These are phyloP conservation scores for Chlorencoelia australis DNA, from an alignment of 2,329 filamentous ascomycete species.

Conservation along the genomic window DNA sequence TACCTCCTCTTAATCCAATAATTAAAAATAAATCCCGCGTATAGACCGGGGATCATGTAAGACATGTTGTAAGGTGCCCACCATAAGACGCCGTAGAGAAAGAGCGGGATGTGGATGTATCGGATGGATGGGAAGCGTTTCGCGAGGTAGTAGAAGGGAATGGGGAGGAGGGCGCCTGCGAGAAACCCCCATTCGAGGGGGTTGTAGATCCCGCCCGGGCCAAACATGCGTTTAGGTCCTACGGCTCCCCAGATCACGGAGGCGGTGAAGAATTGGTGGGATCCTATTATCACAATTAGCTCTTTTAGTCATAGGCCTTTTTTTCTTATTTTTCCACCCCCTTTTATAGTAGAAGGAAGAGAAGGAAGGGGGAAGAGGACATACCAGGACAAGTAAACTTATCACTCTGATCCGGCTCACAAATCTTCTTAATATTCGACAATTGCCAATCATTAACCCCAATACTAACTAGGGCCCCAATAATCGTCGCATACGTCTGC, in stretches of 20 bases:
- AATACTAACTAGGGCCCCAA: slow-evolving; percentile 35
- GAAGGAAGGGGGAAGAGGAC: too few relatives aligned
- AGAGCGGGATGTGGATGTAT: slow-evolving; percentile 39
- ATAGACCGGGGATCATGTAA: slow-evolving; percentile 38
- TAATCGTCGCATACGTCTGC: slow-evolving; percentile 37
- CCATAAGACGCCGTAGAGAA: slow-evolving; percentile 37
- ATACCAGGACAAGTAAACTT: slow-evolving; percentile 39
- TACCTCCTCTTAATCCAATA: slow-evolving; percentile 36
- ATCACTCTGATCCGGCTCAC: slow-evolving; percentile 31
- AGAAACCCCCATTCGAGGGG: slow-evolving; percentile 40
- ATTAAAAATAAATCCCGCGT: slow-evolving; percentile 39
- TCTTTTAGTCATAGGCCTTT: too few relatives aligned
- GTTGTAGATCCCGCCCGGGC: slow-evolving; percentile 37
- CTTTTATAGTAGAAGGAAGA: too few relatives aligned
- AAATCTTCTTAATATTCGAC: slow-evolving; percentile 33
- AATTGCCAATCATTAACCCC: slow-evolving; percentile 31
- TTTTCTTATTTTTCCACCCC: too few relatives aligned
- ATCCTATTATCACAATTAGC: too few relatives aligned
- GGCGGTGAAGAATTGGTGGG: slow-evolving; percentile 44
- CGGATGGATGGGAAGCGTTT: slow-evolving; percentile 46
- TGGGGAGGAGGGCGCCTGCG: slow-evolving; percentile 42
- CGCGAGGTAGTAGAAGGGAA: slow-evolving; percentile 43
- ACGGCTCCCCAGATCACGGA: slow-evolving; percentile 46
- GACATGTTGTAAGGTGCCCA: slow-evolving; percentile 42
- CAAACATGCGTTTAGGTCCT: slow-evolving; percentile 35